A percentile compares a stretch with the other conserved stretches of the same genome.
phyloP scores from a whole-genome alignment of 768 basidiomycete species.

The Russula emetica region DNA sequence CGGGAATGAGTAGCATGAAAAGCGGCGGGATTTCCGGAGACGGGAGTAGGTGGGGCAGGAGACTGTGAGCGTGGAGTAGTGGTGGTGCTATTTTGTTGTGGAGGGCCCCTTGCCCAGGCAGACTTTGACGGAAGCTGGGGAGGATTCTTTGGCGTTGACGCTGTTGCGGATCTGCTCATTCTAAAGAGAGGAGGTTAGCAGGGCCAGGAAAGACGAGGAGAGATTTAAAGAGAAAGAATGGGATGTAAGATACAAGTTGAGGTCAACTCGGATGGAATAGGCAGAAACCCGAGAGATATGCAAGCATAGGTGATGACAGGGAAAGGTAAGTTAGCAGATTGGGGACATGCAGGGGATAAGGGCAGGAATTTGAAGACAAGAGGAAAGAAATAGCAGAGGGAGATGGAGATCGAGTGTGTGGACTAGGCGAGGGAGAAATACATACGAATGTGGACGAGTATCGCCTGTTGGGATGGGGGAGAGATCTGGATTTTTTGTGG shows the following conservation, averaged over 20 bases:
- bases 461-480: slow-evolving; percentile 22
- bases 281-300: background rate
- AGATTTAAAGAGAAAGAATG: background rate
- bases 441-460: slow-evolving; percentile 28
- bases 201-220: background rate
- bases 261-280: background rate
- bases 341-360: background rate
- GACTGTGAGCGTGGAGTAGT: slow-evolving; percentile 71
- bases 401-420: slow-evolving; percentile 1
- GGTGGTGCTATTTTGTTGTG: slow-evolving; percentile 50
- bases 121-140: slow-evolving; percentile 73
- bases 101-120: slow-evolving; percentile 90
- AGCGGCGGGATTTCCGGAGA: slow-evolving; percentile 42
- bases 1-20: slow-evolving; percentile 57
- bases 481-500: slow-evolving; percentile 25
- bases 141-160: slow-evolving; percentile 66
- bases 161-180: slow-evolving; percentile 92
- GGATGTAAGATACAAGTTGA: background rate
- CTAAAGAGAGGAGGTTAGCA: slow-evolving; percentile 37
- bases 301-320: no score
- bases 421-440: background rate
- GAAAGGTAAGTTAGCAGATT: background rate
- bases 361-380: background rate
- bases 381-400: background rate
- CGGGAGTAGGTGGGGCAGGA: slow-evolving; percentile 44